Percentiles rank a stretch among this genome's conserved stretches.
phyloP scores from a whole-genome alignment of 108 stramenopile species.

The Chaetoceros tenuissimus region DNA sequence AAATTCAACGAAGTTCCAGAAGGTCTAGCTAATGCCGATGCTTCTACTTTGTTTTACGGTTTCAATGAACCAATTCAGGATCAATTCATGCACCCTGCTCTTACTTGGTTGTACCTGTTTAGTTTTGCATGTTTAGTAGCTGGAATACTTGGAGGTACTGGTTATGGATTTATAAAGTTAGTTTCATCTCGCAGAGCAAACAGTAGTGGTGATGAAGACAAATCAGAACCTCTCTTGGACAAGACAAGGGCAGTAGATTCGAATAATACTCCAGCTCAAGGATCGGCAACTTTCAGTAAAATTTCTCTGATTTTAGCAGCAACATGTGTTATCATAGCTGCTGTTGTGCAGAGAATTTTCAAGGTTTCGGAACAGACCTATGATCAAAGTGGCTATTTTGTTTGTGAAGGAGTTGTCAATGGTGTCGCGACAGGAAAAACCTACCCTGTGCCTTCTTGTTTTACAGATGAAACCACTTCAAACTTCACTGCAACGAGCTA shows the following conservation, averaged over 20 bases:
- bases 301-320: too few species aligned
- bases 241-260: neutral
- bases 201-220: neutral
- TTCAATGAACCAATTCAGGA: constrained; percentile 6
- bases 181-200: neutral
- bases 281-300: too few species aligned
- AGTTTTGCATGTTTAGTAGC: constrained; percentile 3
- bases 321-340: neutral
- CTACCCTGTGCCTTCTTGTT: constrained; percentile 14
- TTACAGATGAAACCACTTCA: constrained; percentile 3
- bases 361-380: neutral
- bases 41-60: constrained; percentile 3
- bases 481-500: too few species aligned
- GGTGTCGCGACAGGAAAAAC: constrained; percentile 15
- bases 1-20: neutral
- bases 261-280: neutral
- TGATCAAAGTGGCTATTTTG: constrained; percentile 4
- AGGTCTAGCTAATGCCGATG: neutral
- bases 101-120: neutral
- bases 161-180: neutral
- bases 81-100: neutral
- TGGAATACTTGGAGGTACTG: neutral
- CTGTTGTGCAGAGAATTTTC: neutral
- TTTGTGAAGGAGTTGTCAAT: constrained; percentile 10
- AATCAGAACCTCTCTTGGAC: neutral